Evolutionary conservation across 805 yeast genomes (phyloP).

Genomic region (Candida gorgasii): DNA sequence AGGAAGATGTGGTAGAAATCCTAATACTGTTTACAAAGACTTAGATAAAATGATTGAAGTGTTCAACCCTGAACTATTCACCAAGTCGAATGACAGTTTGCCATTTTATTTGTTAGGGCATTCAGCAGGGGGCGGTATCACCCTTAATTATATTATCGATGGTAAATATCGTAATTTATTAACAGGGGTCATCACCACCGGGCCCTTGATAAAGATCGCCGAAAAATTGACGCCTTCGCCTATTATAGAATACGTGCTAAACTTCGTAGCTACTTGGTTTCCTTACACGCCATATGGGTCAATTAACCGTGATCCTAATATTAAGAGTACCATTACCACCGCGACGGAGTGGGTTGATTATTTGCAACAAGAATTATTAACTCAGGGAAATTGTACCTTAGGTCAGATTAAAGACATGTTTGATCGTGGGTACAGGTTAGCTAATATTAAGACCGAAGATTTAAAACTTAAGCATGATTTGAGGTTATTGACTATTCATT

Average conservation of each 20-base stretch:
- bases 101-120: conserved; percentile 58
- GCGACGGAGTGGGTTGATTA: conserved; percentile 48
- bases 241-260: conserved; percentile 16
- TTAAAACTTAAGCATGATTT: conserved; percentile 9
- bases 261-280: conserved; percentile 36
- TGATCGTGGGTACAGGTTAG: conserved; percentile 55
- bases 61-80: conserved; percentile 20
- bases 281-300: conserved; percentile 33
- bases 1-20: conserved; percentile 55
- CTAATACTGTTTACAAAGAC: conserved; percentile 56
- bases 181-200: conserved; percentile 50
- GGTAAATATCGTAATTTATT: conserved; percentile 53
- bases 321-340: conserved; percentile 40
- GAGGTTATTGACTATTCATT: conserved; percentile 55
- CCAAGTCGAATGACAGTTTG: background rate
- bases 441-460: conserved; percentile 36
- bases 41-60: conserved; percentile 56
- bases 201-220: conserved; percentile 60
- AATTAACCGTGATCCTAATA: conserved; percentile 13
- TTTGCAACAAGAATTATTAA: conserved; percentile 43
- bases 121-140: conserved; percentile 82
- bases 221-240: conserved; percentile 55
- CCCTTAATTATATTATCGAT: conserved; percentile 56
- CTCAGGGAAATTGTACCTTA: conserved; percentile 36
- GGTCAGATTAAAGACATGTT: conserved; percentile 64